Evolutionary conservation across 768 basidiomycete species (phyloP), one percentile per base, ranked within the genome.

Genomic region (Suillus hirtellus): DNA sequence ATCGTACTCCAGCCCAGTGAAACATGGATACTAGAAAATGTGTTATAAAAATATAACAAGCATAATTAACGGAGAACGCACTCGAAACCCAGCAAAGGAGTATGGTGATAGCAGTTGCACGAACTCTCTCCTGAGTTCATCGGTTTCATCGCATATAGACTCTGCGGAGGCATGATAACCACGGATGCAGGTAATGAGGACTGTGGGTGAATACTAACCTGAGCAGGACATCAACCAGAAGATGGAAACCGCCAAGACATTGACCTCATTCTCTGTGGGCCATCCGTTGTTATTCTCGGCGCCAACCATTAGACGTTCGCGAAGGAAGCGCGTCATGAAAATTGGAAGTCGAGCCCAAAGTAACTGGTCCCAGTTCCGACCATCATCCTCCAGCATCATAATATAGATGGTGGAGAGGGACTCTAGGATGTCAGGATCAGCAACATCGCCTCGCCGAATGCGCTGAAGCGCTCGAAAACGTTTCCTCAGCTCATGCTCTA

Each of bases 311-410:
- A 85, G 70, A 24, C 77, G 75, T 7, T 73, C 64, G 24, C 77
- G 76, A 31, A 86, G 63, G 66, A 78, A 83, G 1, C 52, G 59
- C 43, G 74, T 74, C 17, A 85, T 72, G 62, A 85, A 81, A 0
- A 62, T 42, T 3, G 78, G 77, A 12, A 84, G 69, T 46, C 75
- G 76, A 6, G 83, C 82, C 69, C 78, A 77, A 55, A 77, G 68
- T 15, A 86, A 75, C 64, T 83, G 84, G 58, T 76, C 75, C 44
- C 77, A 67, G 68, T 86, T 86, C 64, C 77, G 80, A 54, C 77
- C 79, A 60, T 80, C 82, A 34, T 85, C 81, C 65, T 88, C 86
- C 38, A 86, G 79, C 47, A 86, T 73, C 84, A 89, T 86, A 42
- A 82, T 70, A 68, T 83, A 86, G 59, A 84, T 79, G 0, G 79